Conservation (phyloP, 495 filamentous ascomycete genomes). For the Penicillium daleae region DNA sequence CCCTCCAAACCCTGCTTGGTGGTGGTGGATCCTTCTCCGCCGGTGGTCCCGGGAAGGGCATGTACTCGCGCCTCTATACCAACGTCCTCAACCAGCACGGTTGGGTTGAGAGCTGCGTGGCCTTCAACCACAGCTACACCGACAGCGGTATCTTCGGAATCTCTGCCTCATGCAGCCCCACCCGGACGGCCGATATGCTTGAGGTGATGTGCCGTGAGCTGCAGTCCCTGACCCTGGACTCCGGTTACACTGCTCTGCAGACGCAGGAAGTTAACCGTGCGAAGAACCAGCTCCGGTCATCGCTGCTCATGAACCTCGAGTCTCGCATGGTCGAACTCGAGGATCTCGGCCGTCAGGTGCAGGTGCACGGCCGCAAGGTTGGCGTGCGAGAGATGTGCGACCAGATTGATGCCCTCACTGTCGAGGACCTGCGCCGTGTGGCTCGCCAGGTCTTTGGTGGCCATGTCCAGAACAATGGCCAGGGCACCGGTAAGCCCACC, state of each 20-base stretch:
- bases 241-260: constrained; percentile 69
- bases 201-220: constrained; percentile 94
- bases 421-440: constrained; percentile 83
- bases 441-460: constrained; percentile 80
- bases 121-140: constrained; percentile 97
- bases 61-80: constrained; percentile 97
- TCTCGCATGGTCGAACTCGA: constrained; percentile 98
- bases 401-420: constrained; percentile 79
- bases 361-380: constrained; percentile 90
- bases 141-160: constrained; percentile 96
- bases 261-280: constrained; percentile 85
- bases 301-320: constrained; percentile 96
- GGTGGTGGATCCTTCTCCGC: constrained; percentile 98
- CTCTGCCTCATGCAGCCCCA: constrained; percentile 78
- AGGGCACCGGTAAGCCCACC: constrained; percentile 88
- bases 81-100: constrained; percentile 96
- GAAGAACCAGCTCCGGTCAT: constrained; percentile 94
- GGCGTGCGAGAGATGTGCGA: constrained; percentile 91
- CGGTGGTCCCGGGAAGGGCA: constrained; percentile 95
- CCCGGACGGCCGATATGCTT: constrained; percentile 75
- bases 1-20: constrained; percentile 93
- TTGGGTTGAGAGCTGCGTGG: constrained; percentile 92
- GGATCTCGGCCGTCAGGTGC: constrained; percentile 93
- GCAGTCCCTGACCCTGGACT: constrained; percentile 71
- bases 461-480: constrained; percentile 70